phyloP scores from a whole-genome alignment of 2,329 filamentous ascomycete genomes.

The Purpureocillium lavendulum region DNA sequence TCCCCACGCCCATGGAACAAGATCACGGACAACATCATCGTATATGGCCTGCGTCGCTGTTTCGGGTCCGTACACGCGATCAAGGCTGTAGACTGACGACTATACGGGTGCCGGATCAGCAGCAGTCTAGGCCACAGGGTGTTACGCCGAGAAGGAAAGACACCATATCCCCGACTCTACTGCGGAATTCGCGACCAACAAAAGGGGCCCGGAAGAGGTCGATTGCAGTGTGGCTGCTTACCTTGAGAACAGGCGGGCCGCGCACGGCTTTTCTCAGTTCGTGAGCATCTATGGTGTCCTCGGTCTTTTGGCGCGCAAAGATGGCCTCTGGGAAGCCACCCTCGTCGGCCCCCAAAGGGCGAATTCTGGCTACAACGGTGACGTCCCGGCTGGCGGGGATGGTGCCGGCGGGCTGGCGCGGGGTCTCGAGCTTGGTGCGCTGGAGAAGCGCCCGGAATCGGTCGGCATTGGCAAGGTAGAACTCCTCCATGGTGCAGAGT shows the following conservation, averaged over 20 bases:
- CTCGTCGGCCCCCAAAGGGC: constrained; percentile 27
- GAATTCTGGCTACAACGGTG: constrained; percentile 26
- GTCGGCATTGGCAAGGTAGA: constrained; percentile 19
- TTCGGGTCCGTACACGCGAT: constrained; percentile 25
- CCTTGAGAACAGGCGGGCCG: constrained; percentile 21
- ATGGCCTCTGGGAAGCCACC: constrained; percentile 19
- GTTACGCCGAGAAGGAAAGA: too few relatives aligned
- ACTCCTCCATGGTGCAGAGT: constrained; percentile 27
- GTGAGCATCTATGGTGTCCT: constrained; percentile 24
- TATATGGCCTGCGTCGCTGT: constrained; percentile 31
- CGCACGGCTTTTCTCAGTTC: constrained; percentile 24
- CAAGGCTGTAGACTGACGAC: constrained; percentile 26
- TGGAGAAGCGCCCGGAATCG: constrained; percentile 19
- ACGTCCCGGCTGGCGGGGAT: constrained; percentile 16
- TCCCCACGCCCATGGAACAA: constrained; percentile 35
- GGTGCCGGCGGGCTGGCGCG: constrained; percentile 2
- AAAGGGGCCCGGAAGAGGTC: too few relatives aligned
- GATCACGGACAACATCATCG: constrained; percentile 26
- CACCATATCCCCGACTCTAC: too few relatives aligned
- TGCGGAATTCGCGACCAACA: too few relatives aligned
- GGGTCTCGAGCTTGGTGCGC: constrained; percentile 14
- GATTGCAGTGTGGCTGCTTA: too few relatives aligned
- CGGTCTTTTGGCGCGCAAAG: constrained; percentile 12
- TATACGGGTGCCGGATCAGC: constrained; percentile 3
- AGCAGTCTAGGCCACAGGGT: too few relatives aligned